These are phyloP conservation scores for Phytophthora macrochlamydospora DNA, from an alignment of 352 stramenopile species.

Conservation along the genomic window DNA sequence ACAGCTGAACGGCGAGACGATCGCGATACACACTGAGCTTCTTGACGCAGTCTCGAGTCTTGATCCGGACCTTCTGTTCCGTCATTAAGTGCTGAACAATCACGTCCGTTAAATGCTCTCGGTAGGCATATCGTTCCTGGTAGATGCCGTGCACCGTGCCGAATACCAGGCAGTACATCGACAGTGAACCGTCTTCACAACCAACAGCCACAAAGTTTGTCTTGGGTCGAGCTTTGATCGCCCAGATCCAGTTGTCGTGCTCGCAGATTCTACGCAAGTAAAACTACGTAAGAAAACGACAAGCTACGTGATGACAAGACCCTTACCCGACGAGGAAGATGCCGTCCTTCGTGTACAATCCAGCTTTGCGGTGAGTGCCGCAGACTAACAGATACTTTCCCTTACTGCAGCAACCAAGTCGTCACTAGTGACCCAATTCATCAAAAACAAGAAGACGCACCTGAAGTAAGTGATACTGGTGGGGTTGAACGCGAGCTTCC, in stretches of 20 bases:
- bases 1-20: slow-evolving; percentile 93
- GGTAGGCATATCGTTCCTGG: slow-evolving; percentile 93
- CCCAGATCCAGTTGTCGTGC: slow-evolving; percentile 93
- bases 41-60: slow-evolving; percentile 94
- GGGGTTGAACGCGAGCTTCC: slow-evolving; percentile 93
- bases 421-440: background rate
- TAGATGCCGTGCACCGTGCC: slow-evolving; percentile 92
- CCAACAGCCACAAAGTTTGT: slow-evolving; percentile 89
- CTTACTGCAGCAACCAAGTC: slow-evolving; percentile 45
- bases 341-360: slow-evolving; percentile 89
- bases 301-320: too few relatives aligned
- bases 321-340: slow-evolving; percentile 68
- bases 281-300: background rate
- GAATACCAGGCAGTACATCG: slow-evolving; percentile 90
- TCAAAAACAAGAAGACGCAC: slow-evolving; percentile 11
- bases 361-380: slow-evolving; percentile 88
- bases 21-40: slow-evolving; percentile 94
- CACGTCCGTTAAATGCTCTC: slow-evolving; percentile 95
- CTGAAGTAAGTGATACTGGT: slow-evolving; percentile 90
- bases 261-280: slow-evolving; percentile 66
- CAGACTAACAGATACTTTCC: slow-evolving; percentile 92
- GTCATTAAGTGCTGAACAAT: slow-evolving; percentile 96
- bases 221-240: slow-evolving; percentile 77
- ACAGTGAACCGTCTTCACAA: slow-evolving; percentile 87
- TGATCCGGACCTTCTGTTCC: slow-evolving; percentile 95